A percentile compares a stretch with the other conserved stretches of the same genome.
Conservation (phyloP, 176 grass and related monocot genomes). For the Stipa capillata region DNA sequence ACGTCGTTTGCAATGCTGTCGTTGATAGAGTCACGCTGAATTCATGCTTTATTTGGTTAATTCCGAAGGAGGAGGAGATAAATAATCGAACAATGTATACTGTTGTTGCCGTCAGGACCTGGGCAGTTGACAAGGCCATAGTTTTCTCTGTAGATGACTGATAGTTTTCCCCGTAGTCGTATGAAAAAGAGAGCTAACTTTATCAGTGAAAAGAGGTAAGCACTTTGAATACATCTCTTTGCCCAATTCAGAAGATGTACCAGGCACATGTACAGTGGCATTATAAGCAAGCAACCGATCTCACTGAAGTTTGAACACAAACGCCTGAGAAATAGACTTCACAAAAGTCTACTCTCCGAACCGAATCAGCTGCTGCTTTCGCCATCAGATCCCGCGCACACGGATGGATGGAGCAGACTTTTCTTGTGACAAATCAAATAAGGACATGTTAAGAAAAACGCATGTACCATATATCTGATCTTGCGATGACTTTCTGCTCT, state of each 20-base stretch:
- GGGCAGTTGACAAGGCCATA: background rate
- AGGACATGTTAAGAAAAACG: background rate
- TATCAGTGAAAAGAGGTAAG: background rate
- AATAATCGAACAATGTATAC: background rate
- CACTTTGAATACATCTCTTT: background rate
- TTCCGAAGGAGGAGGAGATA: background rate
- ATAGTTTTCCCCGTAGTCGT: too few species aligned
- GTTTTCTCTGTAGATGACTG: background rate
- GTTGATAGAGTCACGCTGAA: background rate
- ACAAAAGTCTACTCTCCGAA: constrained; percentile 7
- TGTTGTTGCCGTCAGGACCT: background rate
- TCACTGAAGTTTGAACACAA: background rate
- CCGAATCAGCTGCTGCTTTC: background rate
- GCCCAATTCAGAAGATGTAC: background rate
- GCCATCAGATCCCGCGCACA: background rate
- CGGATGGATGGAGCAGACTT: background rate
- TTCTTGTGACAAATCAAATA: background rate
- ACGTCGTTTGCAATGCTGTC: background rate
- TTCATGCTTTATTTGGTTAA: background rate
- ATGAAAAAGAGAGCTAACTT: too few species aligned
- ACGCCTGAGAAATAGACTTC: background rate
- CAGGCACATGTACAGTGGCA: background rate
- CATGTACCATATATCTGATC: background rate
- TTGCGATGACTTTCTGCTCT: constrained; percentile 2
- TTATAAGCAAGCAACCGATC: background rate